Base-by-base conservation (phyloP, 2,329 filamentous ascomycete species). In the Pyrenophora teres region DNA sequence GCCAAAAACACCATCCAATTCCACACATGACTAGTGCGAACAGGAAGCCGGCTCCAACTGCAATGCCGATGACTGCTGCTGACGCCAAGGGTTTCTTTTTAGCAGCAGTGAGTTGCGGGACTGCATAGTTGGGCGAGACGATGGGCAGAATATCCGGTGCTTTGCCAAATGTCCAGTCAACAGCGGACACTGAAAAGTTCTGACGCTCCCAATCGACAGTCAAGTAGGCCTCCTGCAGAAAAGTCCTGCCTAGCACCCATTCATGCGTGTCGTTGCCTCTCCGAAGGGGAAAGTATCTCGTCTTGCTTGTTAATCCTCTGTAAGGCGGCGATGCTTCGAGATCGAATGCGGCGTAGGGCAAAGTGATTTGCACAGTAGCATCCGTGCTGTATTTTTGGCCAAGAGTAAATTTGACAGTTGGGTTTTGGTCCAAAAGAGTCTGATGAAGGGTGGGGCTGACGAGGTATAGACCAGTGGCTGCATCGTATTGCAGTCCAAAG, bases 231-330 rank as follows among this genome's bases (percentile, higher is more conserved):
- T 90, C 87, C 66, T 90, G 88, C 46, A 91, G 74, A 58, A 90
- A 90, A 0, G 83, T 81, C 30, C 87, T 80, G 6, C 88, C 88
- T 31, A 90, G 79, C 10, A 87, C 81, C 68, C 83, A 81, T 57
- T 84, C 79, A 12, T 76, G 77, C 31, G 79, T 78, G 50, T 81
- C 78, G 16, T 78, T 65, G 9, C 82, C 76, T 52, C 81, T 81
- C 60, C 83, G 80, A 44, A 91, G 76, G 3, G 87, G 86, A 52
- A 90, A 90, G 65, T 90, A 90, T 9, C 41, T 81, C 0, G 83
- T 84, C 37, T 83, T 80, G 60, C 86, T 84, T 42, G 83, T 76
- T 6, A 88, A 65, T 1, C 80, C 82, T 70, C 76, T 63, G 81
- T 85, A 78, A 0, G 79, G 78, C 13, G 74, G 59, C 16, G 71